A percentile compares a stretch with the other conserved stretches of the same genome.
Conservation (phyloP, 305 asterid species). For the Fraxinus sp. region DNA sequence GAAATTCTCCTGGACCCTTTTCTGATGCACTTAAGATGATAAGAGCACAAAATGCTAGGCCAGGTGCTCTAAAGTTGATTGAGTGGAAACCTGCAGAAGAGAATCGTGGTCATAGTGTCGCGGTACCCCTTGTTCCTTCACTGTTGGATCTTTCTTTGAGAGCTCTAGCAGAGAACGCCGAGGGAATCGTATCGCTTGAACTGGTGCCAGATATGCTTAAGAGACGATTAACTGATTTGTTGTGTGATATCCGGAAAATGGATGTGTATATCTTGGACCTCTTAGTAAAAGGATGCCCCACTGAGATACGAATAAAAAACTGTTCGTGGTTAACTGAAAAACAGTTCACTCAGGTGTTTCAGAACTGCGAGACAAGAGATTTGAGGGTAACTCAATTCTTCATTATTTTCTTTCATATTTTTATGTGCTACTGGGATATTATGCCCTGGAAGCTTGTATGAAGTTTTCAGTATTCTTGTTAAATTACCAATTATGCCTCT, state of each 20-base stretch:
- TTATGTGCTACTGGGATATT: constrained; percentile 1
- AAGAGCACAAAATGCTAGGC: constrained; percentile 36
- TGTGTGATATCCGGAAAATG: constrained; percentile 66
- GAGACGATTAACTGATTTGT: constrained; percentile 43
- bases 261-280: constrained; percentile 41
- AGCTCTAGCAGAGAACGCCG: constrained; percentile 61
- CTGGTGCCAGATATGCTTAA: constrained; percentile 61
- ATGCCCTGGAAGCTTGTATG: constrained; percentile 1
- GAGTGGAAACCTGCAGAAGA: constrained; percentile 48
- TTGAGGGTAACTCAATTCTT: constrained; percentile 49
- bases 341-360: constrained; percentile 44
- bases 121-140: constrained; percentile 42
- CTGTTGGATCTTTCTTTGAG: constrained; percentile 59
- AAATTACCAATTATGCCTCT: background rate
- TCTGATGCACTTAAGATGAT: constrained; percentile 51
- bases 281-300: constrained; percentile 61
- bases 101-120: constrained; percentile 17
- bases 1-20: constrained; percentile 52
- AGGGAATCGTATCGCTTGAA: constrained; percentile 59
- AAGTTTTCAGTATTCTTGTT: background rate
- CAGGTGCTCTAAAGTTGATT: constrained; percentile 36
- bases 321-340: constrained; percentile 69
- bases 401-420: constrained; percentile 14
- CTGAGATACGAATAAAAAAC: constrained; percentile 63
- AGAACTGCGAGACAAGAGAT: constrained; percentile 36